A percentile compares a stretch with the other conserved stretches of the same genome.
Conservation (phyloP, 768 basidiomycete genomes). For the Hygrocybe punicea region DNA sequence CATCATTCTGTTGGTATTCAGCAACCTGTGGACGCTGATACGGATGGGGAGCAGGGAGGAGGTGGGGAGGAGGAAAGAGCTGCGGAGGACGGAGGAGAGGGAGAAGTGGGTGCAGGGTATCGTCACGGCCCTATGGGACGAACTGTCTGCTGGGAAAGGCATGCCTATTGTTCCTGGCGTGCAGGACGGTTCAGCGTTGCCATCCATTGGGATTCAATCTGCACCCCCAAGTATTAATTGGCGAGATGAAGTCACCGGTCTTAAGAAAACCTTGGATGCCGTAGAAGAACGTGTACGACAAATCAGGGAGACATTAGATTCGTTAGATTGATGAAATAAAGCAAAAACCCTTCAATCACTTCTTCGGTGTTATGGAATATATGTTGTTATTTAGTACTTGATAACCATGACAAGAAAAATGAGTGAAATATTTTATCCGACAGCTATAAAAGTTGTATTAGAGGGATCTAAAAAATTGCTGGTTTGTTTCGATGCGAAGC, state of each 20-base stretch:
- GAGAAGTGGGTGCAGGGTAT: slow-evolving; percentile 75
- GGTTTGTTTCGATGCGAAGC: not conserved
- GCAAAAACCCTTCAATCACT: not conserved
- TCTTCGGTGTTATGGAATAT: no score
- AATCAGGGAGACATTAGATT: slow-evolving; percentile 40
- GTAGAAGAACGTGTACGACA: slow-evolving; percentile 54
- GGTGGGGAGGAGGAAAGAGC: slow-evolving; percentile 48
- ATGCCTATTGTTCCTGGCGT: slow-evolving; percentile 7
- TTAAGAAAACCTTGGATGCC: slow-evolving; percentile 50
- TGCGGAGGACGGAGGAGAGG: slow-evolving; percentile 58
- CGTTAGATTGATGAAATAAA: slow-evolving; percentile 4
- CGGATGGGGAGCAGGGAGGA: slow-evolving; percentile 41
- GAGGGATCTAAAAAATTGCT: not conserved
- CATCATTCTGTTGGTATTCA: slow-evolving; percentile 68
- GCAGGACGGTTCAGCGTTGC: slow-evolving; percentile 6
- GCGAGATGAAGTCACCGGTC: slow-evolving; percentile 46
- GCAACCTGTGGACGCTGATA: slow-evolving; percentile 67
- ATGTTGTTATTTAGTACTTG: not conserved
- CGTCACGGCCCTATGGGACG: slow-evolving; percentile 69
- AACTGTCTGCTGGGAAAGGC: slow-evolving; percentile 50
- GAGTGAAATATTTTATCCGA: no score
- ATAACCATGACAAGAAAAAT: no score
- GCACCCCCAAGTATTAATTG: slow-evolving; percentile 11
- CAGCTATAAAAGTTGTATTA: not conserved
- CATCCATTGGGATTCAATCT: not conserved